phyloP scores from a whole-genome alignment of 805 yeast species.

The Naumovozyma baii region DNA sequence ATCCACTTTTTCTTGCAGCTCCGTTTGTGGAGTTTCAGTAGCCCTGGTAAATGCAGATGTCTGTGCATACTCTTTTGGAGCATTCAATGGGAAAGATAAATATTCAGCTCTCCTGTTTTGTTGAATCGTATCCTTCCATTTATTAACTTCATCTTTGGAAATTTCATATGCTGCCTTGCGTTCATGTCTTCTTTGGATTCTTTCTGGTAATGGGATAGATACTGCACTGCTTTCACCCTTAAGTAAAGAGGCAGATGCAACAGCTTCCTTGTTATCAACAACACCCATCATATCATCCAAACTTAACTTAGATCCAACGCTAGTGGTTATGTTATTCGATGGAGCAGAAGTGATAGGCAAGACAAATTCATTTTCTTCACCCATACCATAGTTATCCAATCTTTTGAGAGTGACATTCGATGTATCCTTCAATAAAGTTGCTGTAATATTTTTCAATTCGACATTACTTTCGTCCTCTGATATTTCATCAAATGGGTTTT shows the following conservation, averaged over 20 bases:
- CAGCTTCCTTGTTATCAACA: slow-evolving; percentile 40
- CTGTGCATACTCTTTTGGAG: slow-evolving; percentile 34
- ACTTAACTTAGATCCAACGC: slow-evolving; percentile 50
- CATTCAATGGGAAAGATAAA: slow-evolving; percentile 57
- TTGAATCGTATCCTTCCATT: slow-evolving; percentile 80
- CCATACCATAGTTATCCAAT: slow-evolving; percentile 42
- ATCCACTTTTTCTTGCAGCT: slow-evolving; percentile 58
- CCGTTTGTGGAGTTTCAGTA: slow-evolving; percentile 39
- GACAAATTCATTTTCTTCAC: slow-evolving; percentile 60
- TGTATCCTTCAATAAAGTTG: slow-evolving; percentile 29
- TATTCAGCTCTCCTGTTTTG: slow-evolving; percentile 79
- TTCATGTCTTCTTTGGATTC: slow-evolving; percentile 77
- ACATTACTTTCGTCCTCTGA: slow-evolving; percentile 43
- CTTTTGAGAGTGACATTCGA: slow-evolving; percentile 32
- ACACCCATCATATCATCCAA: slow-evolving; percentile 68
- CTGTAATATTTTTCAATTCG: slow-evolving; percentile 44
- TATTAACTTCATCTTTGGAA: slow-evolving; percentile 73
- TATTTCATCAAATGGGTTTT: slow-evolving; percentile 30
- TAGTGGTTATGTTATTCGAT: too few species aligned
- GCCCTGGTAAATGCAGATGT: slow-evolving; percentile 48
- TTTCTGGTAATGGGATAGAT: slow-evolving; percentile 73
- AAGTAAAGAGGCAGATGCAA: slow-evolving; percentile 42
- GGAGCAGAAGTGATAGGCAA: slow-evolving; percentile 47
- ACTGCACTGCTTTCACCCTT: slow-evolving; percentile 39
- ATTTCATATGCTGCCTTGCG: slow-evolving; percentile 85